These are phyloP conservation scores for Cordyceps tenuipes DNA, from an alignment of 2,329 filamentous ascomycete genomes.

Conservation along the genomic window DNA sequence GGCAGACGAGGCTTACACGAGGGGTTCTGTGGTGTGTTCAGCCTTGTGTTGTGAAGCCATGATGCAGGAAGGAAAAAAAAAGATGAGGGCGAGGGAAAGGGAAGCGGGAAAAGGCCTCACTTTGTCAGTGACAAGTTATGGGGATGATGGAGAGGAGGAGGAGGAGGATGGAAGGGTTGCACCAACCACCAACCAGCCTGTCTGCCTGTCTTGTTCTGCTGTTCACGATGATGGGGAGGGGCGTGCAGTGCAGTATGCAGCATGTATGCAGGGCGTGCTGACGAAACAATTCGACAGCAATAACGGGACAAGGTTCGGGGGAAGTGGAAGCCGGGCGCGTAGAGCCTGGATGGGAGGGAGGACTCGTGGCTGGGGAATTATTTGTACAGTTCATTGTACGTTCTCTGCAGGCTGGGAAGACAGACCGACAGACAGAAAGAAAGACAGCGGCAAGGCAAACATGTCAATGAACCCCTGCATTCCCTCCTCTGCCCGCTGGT, in stretches of 20 bases:
- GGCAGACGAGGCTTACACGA: no score
- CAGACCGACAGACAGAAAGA: neutral
- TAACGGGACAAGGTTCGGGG: neutral
- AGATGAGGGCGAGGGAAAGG: no score
- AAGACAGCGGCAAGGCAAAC: neutral
- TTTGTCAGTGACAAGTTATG: no score
- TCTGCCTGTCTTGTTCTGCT: no score
- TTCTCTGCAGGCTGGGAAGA: neutral
- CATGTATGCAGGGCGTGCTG: neutral
- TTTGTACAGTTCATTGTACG: no score
- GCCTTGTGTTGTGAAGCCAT: no score
- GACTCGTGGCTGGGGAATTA: constrained; percentile 4
- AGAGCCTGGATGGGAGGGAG: neutral
- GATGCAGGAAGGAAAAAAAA: no score
- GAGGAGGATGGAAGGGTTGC: no score
- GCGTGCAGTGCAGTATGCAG: neutral
- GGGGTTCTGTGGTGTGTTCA: no score
- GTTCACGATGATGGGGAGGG: neutral
- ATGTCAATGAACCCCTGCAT: neutral
- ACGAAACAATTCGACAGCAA: neutral
- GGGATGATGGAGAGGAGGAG: no score
- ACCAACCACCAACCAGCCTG: neutral
- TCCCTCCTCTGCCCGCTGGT: neutral
- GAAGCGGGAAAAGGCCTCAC: no score
- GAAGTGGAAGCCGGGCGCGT: neutral